A percentile compares a stretch with the other conserved stretches of the same genome.
Evolutionary conservation across 2,329 filamentous ascomycete genomes (phyloP).

Genomic region (Fusarium miscanthi): DNA sequence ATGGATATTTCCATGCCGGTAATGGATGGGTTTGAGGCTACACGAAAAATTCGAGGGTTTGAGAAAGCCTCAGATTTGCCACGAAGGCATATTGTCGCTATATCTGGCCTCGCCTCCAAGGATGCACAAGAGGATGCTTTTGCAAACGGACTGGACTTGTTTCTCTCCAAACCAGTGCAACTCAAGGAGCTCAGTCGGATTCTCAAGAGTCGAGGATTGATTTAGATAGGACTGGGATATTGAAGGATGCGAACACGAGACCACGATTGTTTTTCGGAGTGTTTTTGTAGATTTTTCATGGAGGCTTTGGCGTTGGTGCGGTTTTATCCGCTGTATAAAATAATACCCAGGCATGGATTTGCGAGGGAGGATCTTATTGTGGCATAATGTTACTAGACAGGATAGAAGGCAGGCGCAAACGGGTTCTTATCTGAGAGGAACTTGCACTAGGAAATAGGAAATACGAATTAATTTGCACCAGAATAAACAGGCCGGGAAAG

Average conservation of each 20-base stretch:
- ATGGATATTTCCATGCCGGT: constrained; percentile 69
- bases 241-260: constrained; percentile 3
- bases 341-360: not conserved
- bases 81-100: constrained; percentile 60
- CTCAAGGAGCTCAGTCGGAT: constrained; percentile 52
- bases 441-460: not conserved
- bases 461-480: not conserved
- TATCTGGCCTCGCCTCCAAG: constrained; percentile 64
- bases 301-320: not conserved
- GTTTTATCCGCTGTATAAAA: constrained; percentile 13
- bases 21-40: constrained; percentile 65
- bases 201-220: constrained; percentile 18
- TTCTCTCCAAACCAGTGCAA: constrained; percentile 65
- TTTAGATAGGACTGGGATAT: not conserved
- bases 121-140: constrained; percentile 65
- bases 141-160: constrained; percentile 65
- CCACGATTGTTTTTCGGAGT: constrained; percentile 3
- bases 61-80: constrained; percentile 56
- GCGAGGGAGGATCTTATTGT: not conserved
- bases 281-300: not conserved
- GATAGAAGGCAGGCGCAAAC: constrained; percentile 19
- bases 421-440: not conserved
- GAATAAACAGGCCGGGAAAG: fast-evolving
- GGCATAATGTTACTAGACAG: constrained; percentile 23
- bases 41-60: constrained; percentile 59